phyloP scores from a whole-genome alignment of 2,329 filamentous ascomycete species.

The Tolypocladium ophioglossoides region DNA sequence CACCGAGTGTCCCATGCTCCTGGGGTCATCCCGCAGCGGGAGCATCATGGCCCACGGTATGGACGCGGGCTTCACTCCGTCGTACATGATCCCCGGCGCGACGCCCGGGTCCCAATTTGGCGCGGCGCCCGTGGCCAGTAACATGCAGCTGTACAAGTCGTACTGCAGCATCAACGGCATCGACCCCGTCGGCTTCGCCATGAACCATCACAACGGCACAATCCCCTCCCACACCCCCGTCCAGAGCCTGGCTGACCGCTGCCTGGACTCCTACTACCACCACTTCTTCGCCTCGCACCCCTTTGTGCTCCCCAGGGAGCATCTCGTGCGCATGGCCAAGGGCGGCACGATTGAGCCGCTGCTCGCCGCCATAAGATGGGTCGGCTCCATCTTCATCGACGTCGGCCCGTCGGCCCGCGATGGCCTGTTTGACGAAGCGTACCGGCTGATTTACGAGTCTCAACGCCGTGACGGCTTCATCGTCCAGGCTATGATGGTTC shows the following conservation, averaged over 20 bases:
- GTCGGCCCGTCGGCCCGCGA: constrained; percentile 29
- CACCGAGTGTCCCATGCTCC: constrained; percentile 29
- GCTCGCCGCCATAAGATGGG: constrained; percentile 43
- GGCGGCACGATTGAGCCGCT: constrained; percentile 38
- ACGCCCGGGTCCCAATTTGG: constrained; percentile 11
- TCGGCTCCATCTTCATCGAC: constrained; percentile 45
- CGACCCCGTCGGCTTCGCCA: constrained; percentile 10
- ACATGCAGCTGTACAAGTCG: constrained; percentile 30
- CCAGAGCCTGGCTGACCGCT: constrained; percentile 36
- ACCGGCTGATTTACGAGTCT: constrained; percentile 37
- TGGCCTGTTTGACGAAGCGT: constrained; percentile 47
- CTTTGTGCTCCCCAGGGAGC: constrained; percentile 42
- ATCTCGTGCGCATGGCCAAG: constrained; percentile 36
- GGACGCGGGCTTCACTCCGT: constrained; percentile 3
- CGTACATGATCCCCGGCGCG: constrained; percentile 3
- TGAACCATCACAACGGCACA: constrained; percentile 6
- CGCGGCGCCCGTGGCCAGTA: constrained; percentile 6
- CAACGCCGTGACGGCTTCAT: constrained; percentile 47
- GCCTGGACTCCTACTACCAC: constrained; percentile 47
- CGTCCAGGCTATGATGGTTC: constrained; percentile 68
- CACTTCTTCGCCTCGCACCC: constrained; percentile 49
- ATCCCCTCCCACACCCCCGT: constrained; percentile 11
- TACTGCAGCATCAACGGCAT: constrained; percentile 15
- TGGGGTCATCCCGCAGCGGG: constrained; percentile 12
- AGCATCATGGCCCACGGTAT: constrained; percentile 1